Evolutionary conservation across 805 yeast genomes (phyloP), one percentile per base, ranked within the genome.

Genomic region (Torulaspora delbrueckii): DNA sequence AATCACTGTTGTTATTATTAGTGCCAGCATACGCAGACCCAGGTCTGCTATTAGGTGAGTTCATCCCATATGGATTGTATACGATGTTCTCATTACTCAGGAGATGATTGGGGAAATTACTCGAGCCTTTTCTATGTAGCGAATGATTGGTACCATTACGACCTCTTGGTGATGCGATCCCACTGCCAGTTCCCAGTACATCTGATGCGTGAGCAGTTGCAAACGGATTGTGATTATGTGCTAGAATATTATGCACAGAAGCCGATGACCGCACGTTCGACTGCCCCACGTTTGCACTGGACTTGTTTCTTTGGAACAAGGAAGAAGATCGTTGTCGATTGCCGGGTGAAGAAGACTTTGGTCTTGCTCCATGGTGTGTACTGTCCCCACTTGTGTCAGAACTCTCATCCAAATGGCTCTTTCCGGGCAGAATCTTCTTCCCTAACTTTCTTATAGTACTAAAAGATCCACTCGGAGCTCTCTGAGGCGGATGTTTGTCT

Each of bases 21-120:
- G 22, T 19, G 6, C 47, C 45, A 5, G 35, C 48, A 28, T 42
- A 37, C 12, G 47, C 50, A 2, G 48, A 37, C 7, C 47, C 50
- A 14, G 49, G 49, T 34, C 45, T 37, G 27, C 45, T 40, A 4
- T 43, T 33, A 27, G 42, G 42, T 2, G 42, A 46, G 35, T 52
- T 57, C 18, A 60, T 48, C 1, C 87, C 88, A 58, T 78, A 82
- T 1, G 88, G 88, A 55, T 82, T 82, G 62, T 81, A 82, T 36
- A 74, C 75, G 57, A 80, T 70, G 47, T 76, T 79, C 31, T 63
- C 60, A n/a, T 51, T 48, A 25, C 53, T 51, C 36, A 53, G 40
- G 13, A 39, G 43, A 27, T 51, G 52, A n/a, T 40, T 37, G 13
- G 37, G 45, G 23, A 45, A 40, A 18, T 42, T 46, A 25, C 42